phyloP scores from a whole-genome alignment of 2,329 filamentous ascomycete genomes.

The Aspergillus fumigatiaffinis region DNA sequence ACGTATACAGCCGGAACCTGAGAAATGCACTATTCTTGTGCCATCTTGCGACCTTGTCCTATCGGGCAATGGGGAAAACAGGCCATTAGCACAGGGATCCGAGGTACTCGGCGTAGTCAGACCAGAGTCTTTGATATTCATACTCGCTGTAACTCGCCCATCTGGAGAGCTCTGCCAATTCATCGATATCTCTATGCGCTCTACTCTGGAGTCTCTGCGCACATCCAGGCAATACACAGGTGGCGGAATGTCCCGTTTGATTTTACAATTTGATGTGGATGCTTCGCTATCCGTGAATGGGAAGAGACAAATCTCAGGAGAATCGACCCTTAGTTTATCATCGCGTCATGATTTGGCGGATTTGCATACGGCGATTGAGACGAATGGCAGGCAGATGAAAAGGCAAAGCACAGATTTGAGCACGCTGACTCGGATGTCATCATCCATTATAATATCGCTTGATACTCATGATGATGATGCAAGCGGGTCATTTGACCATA shows the following conservation, averaged over 20 bases:
- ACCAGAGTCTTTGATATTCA: constrained; percentile 4
- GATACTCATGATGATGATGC: constrained; percentile 12
- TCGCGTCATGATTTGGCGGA: constrained; percentile 8
- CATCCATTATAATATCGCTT: constrained; percentile 12
- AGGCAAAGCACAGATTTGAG: neutral
- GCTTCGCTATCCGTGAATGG: constrained; percentile 8
- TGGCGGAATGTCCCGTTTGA: neutral
- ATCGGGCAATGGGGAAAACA: constrained; percentile 1
- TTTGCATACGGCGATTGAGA: constrained; percentile 4
- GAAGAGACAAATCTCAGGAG: neutral
- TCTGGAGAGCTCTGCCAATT: constrained; percentile 1
- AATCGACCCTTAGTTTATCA: constrained; percentile 3
- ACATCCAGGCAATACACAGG: neutral
- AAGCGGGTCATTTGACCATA: neutral
- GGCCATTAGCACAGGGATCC: neutral
- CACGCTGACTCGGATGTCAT: constrained; percentile 5
- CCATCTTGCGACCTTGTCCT: constrained; percentile 7
- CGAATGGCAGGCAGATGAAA: neutral
- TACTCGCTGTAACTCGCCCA: constrained; percentile 2
- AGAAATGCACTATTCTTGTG: neutral
- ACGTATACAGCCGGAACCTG: neutral
- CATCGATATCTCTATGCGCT: constrained; percentile 4
- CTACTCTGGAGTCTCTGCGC: neutral
- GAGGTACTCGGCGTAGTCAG: constrained; percentile 4
- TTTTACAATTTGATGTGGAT: neutral